A percentile compares a stretch with the other conserved stretches of the same genome.
phyloP scores from a whole-genome alignment of 495 filamentous ascomycete species.

The Penicillium longicatenatum region DNA sequence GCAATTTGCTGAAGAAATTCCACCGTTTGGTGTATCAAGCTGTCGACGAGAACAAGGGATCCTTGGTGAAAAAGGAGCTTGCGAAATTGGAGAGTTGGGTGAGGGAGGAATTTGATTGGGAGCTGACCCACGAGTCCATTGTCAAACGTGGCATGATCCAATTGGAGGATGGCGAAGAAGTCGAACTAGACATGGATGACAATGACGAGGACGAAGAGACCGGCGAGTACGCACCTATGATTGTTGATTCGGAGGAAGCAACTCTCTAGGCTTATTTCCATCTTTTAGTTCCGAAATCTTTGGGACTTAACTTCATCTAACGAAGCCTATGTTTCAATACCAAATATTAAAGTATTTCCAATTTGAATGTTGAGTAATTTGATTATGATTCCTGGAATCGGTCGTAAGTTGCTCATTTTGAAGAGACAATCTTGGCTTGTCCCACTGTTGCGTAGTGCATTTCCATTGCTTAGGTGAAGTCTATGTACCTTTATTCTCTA shows the following conservation, averaged over 20 bases:
- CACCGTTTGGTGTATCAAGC: constrained; percentile 46
- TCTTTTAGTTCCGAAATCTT: too few species aligned
- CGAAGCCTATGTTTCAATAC: neutral
- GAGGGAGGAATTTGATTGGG: constrained; percentile 63
- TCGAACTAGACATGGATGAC: constrained; percentile 75
- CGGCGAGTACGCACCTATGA: constrained; percentile 81
- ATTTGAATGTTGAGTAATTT: neutral
- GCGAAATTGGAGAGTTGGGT: constrained; percentile 59
- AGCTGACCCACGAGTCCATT: constrained; percentile 55
- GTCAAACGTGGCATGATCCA: constrained; percentile 65
- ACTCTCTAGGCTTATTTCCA: neutral
- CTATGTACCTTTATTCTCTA: too few species aligned
- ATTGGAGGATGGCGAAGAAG: constrained; percentile 75
- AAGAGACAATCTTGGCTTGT: too few species aligned
- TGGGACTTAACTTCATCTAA: neutral
- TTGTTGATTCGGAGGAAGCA: constrained; percentile 64
- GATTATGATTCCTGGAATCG: neutral
- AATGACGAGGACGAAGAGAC: constrained; percentile 81
- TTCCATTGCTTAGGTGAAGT: too few species aligned
- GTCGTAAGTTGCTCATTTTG: too few species aligned
- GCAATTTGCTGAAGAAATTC: constrained; percentile 56
- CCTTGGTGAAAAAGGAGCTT: constrained; percentile 51
- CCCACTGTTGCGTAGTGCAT: too few species aligned
- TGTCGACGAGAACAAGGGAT: constrained; percentile 30
- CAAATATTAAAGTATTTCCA: constrained; percentile 1